Conservation (phyloP, 106 monocot genomes). For the Ottelia alismoides region DNA sequence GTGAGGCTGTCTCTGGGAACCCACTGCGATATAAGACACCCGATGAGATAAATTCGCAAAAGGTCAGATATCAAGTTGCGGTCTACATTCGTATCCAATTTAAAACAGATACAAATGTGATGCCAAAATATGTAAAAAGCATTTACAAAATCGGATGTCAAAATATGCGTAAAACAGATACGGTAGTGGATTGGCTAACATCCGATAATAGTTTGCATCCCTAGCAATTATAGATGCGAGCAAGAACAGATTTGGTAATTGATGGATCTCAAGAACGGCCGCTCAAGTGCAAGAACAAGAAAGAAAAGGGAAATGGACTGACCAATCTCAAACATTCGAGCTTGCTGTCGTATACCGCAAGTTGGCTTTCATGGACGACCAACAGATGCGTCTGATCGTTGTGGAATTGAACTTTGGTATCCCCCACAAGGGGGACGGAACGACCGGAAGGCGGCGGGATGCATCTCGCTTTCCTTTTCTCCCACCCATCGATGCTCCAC, state of each 20-base stretch:
- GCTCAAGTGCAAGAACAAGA: not conserved
- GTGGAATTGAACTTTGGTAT: constrained; percentile 92
- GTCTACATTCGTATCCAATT: too few species aligned
- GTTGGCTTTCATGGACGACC: constrained; percentile 85
- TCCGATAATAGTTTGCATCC: too few species aligned
- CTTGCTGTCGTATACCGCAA: constrained; percentile 80
- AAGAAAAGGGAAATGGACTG: constrained; percentile 13
- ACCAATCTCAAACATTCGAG: constrained; percentile 76
- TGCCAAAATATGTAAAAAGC: too few species aligned
- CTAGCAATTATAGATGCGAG: too few species aligned
- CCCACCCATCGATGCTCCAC: constrained; percentile 99
- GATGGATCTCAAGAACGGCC: not conserved
- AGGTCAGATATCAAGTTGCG: too few species aligned
- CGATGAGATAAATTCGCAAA: too few species aligned
- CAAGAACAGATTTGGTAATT: not conserved
- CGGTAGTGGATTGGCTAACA: too few species aligned
- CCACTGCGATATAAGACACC: too few species aligned
- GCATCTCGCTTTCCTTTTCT: constrained; percentile 72
- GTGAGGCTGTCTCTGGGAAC: constrained; percentile 66
- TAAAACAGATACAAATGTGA: too few species aligned
- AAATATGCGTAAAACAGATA: too few species aligned
- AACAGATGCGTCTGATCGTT: constrained; percentile 90
- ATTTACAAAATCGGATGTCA: too few species aligned
- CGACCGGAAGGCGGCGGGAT: constrained; percentile 66
- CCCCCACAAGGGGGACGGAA: constrained; percentile 54